phyloP scores from a whole-genome alignment of 371 early-diverging fungal species.

The Batrachochytrium dendrobatidis region DNA sequence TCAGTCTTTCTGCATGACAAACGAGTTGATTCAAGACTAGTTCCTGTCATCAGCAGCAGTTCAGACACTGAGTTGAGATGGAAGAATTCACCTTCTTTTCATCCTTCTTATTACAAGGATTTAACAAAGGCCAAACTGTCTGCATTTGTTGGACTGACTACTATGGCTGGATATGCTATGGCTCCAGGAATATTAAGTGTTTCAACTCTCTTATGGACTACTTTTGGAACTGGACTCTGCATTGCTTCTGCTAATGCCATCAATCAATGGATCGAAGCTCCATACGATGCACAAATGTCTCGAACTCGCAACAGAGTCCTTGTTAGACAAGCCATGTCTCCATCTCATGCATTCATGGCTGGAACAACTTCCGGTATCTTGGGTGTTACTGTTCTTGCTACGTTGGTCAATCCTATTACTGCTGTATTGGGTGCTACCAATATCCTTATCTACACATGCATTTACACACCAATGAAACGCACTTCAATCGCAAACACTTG shows the following conservation, averaged over 20 bases:
- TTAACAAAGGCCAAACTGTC: slow-evolving; percentile 78
- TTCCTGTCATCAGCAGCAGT: too few relatives aligned
- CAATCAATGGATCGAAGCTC: slow-evolving; percentile 93
- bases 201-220: slow-evolving; percentile 68
- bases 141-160: slow-evolving; percentile 82
- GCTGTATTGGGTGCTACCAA: slow-evolving; percentile 72
- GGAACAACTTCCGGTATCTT: slow-evolving; percentile 63
- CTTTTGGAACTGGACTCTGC: slow-evolving; percentile 84
- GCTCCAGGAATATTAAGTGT: slow-evolving; percentile 73
- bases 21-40: too few relatives aligned
- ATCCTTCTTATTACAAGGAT: slow-evolving; percentile 19
- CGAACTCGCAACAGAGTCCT: slow-evolving; percentile 85
- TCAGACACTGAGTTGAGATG: too few relatives aligned
- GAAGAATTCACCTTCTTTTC: slow-evolving; percentile 18
- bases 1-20: too few relatives aligned
- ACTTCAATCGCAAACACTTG: slow-evolving; percentile 89
- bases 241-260: slow-evolving; percentile 88
- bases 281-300: slow-evolving; percentile 95
- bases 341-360: slow-evolving; percentile 73
- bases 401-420: slow-evolving; percentile 79
- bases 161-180: slow-evolving; percentile 93
- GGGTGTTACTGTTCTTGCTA: slow-evolving; percentile 60
- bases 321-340: slow-evolving; percentile 62
- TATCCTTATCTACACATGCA: slow-evolving; percentile 75
- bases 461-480: slow-evolving; percentile 94